These are phyloP conservation scores for Fusarium agapanthi DNA, from an alignment of 2,329 filamentous ascomycete genomes.

Conservation along the genomic window DNA sequence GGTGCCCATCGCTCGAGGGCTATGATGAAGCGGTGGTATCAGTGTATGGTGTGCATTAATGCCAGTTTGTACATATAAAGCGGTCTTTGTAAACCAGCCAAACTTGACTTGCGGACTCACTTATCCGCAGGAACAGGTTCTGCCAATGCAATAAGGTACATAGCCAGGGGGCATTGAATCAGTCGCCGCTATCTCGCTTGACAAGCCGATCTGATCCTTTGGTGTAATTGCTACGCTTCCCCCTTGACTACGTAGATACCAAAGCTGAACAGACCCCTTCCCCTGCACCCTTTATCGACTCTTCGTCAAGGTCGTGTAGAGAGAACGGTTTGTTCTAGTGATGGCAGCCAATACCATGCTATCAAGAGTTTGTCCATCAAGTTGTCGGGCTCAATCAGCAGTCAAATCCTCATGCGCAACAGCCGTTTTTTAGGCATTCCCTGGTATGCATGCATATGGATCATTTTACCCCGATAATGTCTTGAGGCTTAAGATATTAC, in stretches of 20 bases:
- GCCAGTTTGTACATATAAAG: neutral
- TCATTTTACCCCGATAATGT: neutral
- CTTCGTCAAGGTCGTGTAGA: neutral
- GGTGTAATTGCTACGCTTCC: conserved; percentile 18
- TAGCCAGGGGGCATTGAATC: conserved; percentile 20
- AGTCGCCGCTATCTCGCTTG: conserved; percentile 32
- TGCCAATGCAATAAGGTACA: conserved; percentile 3
- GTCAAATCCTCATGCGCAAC: neutral
- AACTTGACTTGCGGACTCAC: neutral
- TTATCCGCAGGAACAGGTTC: conserved; percentile 22
- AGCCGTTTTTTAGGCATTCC: neutral
- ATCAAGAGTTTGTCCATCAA: neutral
- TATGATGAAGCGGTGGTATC: neutral
- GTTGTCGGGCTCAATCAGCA: neutral
- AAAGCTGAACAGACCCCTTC: conserved; percentile 5
- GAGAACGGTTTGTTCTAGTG: neutral
- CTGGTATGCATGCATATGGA: neutral
- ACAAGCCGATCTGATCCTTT: conserved; percentile 22
- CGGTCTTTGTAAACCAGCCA: neutral
- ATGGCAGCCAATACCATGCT: neutral
- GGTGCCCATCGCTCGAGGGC: neutral
- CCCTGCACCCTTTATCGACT: neutral
- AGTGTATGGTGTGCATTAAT: conserved; percentile 4
- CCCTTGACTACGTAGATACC: neutral
- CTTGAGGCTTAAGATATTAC: neutral